Percentiles rank a stretch among this genome's conserved stretches.
Evolutionary conservation across 202 grass and related monocot genomes (phyloP).

Genomic region (Brachypodium distachyon): DNA sequence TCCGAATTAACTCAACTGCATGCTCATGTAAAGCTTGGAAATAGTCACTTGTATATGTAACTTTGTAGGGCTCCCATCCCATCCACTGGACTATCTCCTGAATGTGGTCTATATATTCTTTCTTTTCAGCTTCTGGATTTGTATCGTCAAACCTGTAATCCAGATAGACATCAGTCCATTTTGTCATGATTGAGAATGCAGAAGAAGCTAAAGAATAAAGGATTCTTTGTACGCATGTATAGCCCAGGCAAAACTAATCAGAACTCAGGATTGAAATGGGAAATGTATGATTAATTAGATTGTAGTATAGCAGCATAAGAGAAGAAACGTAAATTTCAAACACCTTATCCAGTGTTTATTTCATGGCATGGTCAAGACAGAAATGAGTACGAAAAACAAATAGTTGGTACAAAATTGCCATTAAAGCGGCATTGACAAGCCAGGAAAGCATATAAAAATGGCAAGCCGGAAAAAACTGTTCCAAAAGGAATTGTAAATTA

Average conservation of each 20-base stretch:
- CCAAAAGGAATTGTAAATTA: not conserved
- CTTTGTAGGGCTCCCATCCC: slow-evolving; percentile 92
- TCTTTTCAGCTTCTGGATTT: slow-evolving; percentile 96
- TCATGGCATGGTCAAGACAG: not conserved
- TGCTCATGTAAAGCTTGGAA: slow-evolving; percentile 88
- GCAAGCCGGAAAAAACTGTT: not conserved
- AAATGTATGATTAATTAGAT: not conserved
- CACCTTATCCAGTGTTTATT: not conserved
- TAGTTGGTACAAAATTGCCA: not conserved
- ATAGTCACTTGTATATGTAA: slow-evolving; percentile 93
- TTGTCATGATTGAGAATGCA: not conserved
- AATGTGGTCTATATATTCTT: slow-evolving; percentile 96
- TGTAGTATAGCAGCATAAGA: not conserved
- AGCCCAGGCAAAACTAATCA: not conserved
- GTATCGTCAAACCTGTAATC: slow-evolving; percentile 90
- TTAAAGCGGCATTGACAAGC: not conserved
- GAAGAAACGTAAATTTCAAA: not conserved
- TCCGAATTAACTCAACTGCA: slow-evolving; percentile 78
- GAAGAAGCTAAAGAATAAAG: not conserved
- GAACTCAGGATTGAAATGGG: not conserved
- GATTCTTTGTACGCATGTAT: not conserved
- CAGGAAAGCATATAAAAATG: not conserved
- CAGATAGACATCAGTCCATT: not conserved
- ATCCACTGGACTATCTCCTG: slow-evolving; percentile 90
- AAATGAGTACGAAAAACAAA: not conserved